Evolutionary conservation across 805 yeast genomes (phyloP).

Genomic region (Candida dajiaensis): DNA sequence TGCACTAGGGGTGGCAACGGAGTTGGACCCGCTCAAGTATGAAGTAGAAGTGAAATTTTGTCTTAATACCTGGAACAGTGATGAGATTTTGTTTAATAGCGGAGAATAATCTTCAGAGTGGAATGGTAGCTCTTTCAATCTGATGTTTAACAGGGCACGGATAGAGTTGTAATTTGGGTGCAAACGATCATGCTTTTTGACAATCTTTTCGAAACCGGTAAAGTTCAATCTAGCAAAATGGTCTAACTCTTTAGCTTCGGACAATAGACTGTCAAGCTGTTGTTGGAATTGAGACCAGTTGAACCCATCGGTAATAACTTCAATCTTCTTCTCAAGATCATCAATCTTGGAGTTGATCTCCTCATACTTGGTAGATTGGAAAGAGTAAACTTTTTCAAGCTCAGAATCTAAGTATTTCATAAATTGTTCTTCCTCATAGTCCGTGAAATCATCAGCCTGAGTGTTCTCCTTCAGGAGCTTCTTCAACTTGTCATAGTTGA

Average conservation of each 20-base stretch:
- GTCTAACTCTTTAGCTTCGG: conserved; percentile 78
- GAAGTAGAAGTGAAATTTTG: conserved; percentile 47
- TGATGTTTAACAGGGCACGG: conserved; percentile 79
- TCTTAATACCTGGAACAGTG: conserved; percentile 74
- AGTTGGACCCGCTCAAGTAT: conserved; percentile 22
- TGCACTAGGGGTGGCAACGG: conserved; percentile 22
- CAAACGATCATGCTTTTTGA: conserved; percentile 90
- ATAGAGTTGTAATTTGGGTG: conserved; percentile 82
- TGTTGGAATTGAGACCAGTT: conserved; percentile 59
- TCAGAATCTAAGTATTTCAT: conserved; percentile 63
- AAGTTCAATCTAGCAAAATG: conserved; percentile 87
- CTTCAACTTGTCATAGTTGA: conserved; percentile 61
- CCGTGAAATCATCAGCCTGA: conserved; percentile 48
- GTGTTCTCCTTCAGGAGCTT: conserved; percentile 65
- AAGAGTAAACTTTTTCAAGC: conserved; percentile 70
- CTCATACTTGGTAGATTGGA: conserved; percentile 63
- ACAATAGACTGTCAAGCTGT: conserved; percentile 66
- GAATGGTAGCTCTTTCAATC: conserved; percentile 83
- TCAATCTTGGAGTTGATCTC: conserved; percentile 61
- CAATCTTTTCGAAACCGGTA: conserved; percentile 92
- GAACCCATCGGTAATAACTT: conserved; percentile 30
- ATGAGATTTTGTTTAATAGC: conserved; percentile 72
- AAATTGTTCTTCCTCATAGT: conserved; percentile 64
- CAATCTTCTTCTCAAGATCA: conserved; percentile 54
- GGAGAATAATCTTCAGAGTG: conserved; percentile 96